A percentile compares a stretch with the other conserved stretches of the same genome.
Conservation (phyloP, 2,329 filamentous ascomycete genomes). For the Exophiala phaeomuriformis region DNA sequence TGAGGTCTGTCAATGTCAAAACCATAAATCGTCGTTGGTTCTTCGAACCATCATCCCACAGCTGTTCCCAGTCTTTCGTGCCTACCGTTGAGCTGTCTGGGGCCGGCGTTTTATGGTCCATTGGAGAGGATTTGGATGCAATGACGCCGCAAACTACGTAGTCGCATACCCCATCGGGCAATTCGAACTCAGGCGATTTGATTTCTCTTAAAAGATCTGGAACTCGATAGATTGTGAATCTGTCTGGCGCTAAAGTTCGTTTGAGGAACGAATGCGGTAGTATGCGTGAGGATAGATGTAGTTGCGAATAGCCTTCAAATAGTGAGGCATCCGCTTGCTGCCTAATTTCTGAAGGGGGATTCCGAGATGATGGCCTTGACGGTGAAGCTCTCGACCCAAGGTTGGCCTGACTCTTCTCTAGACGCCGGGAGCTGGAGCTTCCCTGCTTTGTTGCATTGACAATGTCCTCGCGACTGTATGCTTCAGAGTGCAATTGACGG, state of each 20-base stretch:
- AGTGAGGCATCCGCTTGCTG: constrained; percentile 47
- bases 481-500: constrained; percentile 42
- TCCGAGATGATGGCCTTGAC: constrained; percentile 3
- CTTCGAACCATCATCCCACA: constrained; percentile 49
- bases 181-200: constrained; percentile 72
- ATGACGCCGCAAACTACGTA: constrained; percentile 84
- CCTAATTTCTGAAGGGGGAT: background rate
- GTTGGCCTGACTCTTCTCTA: constrained; percentile 17
- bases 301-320: constrained; percentile 79
- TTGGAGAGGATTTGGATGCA: constrained; percentile 78
- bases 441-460: constrained; percentile 30
- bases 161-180: constrained; percentile 76
- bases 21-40: constrained; percentile 83
- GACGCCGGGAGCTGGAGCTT: background rate
- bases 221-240: constrained; percentile 56
- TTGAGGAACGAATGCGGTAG: constrained; percentile 74
- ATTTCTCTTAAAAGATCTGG: constrained; percentile 74
- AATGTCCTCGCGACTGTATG: constrained; percentile 59
- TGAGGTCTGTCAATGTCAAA: constrained; percentile 75
- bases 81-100: constrained; percentile 37
- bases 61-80: constrained; percentile 34
- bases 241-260: constrained; percentile 70
- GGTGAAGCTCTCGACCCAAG: constrained; percentile 8
- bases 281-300: constrained; percentile 75
- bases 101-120: constrained; percentile 44